phyloP scores from a whole-genome alignment of 352 stramenopile genomes.

The Phytophthora europaea region DNA sequence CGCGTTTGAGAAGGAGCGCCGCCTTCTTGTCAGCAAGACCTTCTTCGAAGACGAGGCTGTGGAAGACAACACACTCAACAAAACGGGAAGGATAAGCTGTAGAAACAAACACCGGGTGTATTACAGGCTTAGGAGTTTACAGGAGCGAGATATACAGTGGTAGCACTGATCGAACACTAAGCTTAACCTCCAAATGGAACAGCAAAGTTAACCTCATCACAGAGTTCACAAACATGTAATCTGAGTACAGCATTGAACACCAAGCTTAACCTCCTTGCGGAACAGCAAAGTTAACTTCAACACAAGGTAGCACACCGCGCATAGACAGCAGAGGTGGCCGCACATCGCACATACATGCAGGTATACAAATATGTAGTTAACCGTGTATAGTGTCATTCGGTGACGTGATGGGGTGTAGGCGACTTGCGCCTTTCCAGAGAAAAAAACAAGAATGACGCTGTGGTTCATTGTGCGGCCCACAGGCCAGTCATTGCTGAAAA shows the following conservation, averaged over 20 bases:
- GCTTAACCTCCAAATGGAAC: conserved; percentile 19
- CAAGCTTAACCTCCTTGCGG: conserved; percentile 37
- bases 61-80: conserved; percentile 29
- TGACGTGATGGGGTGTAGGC: too few relatives aligned
- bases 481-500: not conserved
- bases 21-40: conserved; percentile 22
- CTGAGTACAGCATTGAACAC: conserved; percentile 15
- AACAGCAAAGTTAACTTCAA: conserved; percentile 39
- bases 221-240: conserved; percentile 17
- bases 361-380: conserved; percentile 11
- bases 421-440: not conserved
- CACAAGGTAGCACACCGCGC: conserved; percentile 6
- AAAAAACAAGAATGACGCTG: too few relatives aligned
- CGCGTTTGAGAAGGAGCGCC: conserved; percentile 25
- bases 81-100: conserved; percentile 15
- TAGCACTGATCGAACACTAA: conserved; percentile 18
- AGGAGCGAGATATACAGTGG: not conserved
- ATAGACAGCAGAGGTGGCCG: conserved; percentile 1
- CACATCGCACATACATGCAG: conserved; percentile 15
- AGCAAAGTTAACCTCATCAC: conserved; percentile 10
- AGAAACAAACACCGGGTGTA: conserved; percentile 4
- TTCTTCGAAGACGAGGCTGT: conserved; percentile 37
- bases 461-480: not conserved
- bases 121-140: conserved; percentile 5
- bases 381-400: not conserved